phyloP scores from a whole-genome alignment of 371 early-diverging fungal species.

The Mortierella sp. region DNA sequence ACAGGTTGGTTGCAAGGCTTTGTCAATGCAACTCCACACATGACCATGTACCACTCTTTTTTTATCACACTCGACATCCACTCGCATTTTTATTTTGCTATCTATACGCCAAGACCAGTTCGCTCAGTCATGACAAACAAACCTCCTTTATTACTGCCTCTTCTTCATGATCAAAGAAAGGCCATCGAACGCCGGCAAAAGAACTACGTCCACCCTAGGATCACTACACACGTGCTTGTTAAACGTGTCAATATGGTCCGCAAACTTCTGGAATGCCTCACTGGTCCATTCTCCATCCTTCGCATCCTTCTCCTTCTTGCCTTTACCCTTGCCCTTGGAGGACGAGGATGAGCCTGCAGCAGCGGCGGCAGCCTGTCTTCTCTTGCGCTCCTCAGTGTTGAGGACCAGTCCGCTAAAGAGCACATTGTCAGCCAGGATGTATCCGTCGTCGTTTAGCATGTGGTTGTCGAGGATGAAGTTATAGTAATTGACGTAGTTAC shows the following conservation, averaged over 20 bases:
- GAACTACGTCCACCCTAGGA: slow-evolving; percentile 68
- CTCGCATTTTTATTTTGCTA: too few species aligned
- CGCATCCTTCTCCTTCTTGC: not conserved
- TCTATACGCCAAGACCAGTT: too few species aligned
- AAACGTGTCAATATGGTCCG: slow-evolving; percentile 67
- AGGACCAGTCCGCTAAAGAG: slow-evolving; percentile 43
- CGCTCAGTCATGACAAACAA: too few species aligned
- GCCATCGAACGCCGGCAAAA: slow-evolving; percentile 81
- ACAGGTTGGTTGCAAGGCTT: too few species aligned
- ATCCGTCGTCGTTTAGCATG: slow-evolving; percentile 64
- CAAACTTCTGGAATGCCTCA: slow-evolving; percentile 42
- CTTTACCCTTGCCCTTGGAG: not conserved
- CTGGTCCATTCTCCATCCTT: not conserved
- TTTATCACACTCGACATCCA: too few species aligned
- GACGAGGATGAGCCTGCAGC: not conserved
- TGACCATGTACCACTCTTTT: too few species aligned
- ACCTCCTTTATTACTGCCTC: not conserved
- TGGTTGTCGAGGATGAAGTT: slow-evolving; percentile 65
- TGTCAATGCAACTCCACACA: too few species aligned
- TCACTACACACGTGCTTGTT: slow-evolving; percentile 77
- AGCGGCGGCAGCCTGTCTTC: slow-evolving; percentile 4
- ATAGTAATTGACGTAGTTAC: slow-evolving; percentile 68
- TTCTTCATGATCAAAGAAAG: slow-evolving; percentile 67
- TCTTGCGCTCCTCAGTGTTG: slow-evolving; percentile 8
- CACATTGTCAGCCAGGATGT: slow-evolving; percentile 74